These are phyloP conservation scores for Mucor racemosus DNA, from an alignment of 371 early-diverging fungal species.

Conservation along the genomic window DNA sequence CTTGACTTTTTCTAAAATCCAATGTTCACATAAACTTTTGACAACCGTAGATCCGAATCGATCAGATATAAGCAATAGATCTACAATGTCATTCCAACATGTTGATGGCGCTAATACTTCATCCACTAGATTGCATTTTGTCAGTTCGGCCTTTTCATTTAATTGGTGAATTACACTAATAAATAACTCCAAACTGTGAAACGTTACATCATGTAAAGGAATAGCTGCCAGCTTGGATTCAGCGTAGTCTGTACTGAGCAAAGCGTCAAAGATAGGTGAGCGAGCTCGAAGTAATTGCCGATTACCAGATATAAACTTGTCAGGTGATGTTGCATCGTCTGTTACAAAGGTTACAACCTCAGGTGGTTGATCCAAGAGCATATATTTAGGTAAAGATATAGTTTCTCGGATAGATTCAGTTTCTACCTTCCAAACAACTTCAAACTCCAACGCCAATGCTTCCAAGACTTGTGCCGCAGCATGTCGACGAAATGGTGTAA, in stretches of 20 bases:
- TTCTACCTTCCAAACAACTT: conserved; percentile 3
- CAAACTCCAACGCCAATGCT: conserved; percentile 17
- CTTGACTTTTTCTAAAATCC: conserved; percentile 28
- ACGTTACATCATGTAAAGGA: conserved; percentile 32
- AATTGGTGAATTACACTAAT: conserved; percentile 16
- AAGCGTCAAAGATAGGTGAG: conserved; percentile 36
- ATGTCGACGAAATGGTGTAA: conserved; percentile 23
- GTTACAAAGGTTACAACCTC: conserved; percentile 25
- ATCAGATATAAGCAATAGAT: conserved; percentile 36
- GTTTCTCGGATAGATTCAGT: conserved; percentile 1
- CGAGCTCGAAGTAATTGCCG: conserved; percentile 17
- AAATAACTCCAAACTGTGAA: conserved; percentile 16
- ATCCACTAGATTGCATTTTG: neutral
- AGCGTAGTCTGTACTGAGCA: conserved; percentile 31
- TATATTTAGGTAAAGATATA: neutral
- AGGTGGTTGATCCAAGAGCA: neutral
- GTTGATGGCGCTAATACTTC: neutral
- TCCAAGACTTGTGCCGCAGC: conserved; percentile 46
- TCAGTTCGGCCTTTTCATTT: conserved; percentile 2
- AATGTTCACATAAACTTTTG: conserved; percentile 28
- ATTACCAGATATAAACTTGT: conserved; percentile 12
- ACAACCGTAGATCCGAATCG: conserved; percentile 28
- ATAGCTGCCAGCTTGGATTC: conserved; percentile 27
- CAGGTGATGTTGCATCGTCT: conserved; percentile 11
- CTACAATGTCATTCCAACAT: conserved; percentile 29